phyloP scores from a whole-genome alignment of 371 early-diverging fungal species.

The Zopfochytrium polystomum region DNA sequence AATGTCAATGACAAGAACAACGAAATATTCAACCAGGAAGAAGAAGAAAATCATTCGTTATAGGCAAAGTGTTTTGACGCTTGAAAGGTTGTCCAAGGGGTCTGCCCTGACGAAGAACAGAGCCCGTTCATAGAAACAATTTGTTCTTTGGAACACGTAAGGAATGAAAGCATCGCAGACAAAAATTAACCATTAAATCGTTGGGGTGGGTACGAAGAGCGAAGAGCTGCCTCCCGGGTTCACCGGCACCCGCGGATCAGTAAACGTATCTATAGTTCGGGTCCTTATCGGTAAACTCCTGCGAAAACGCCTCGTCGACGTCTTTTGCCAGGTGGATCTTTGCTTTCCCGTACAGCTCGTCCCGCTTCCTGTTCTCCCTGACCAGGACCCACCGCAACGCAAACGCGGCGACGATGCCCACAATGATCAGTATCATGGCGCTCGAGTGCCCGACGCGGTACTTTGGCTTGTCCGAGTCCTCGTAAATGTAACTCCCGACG shows the following conservation, averaged over 20 bases:
- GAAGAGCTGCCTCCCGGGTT: neutral
- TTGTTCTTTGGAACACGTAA: too few species aligned
- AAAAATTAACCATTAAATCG: too few species aligned
- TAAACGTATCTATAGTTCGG: conserved; percentile 13
- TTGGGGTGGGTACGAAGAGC: too few species aligned
- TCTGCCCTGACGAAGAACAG: too few species aligned
- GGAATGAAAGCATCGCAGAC: too few species aligned
- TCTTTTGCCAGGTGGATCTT: conserved; percentile 7
- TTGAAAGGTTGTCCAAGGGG: too few species aligned
- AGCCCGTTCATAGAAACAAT: too few species aligned
- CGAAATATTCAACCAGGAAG: too few species aligned
- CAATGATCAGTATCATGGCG: conserved; percentile 19
- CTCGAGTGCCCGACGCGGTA: conserved; percentile 20
- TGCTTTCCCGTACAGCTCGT: neutral
- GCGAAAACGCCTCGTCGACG: conserved; percentile 9
- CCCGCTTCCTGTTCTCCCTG: conserved; percentile 19
- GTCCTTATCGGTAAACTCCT: conserved; percentile 27
- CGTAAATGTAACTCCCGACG: conserved; percentile 19
- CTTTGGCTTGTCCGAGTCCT: conserved; percentile 2
- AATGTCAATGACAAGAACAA: too few species aligned
- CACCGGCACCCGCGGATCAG: neutral
- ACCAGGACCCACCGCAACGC: conserved; percentile 12
- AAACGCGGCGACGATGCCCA: conserved; percentile 10
- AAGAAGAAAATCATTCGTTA: too few species aligned
- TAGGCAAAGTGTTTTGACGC: too few species aligned